Percentiles rank a stretch among this genome's conserved stretches.
phyloP scores from a whole-genome alignment of 2,329 filamentous ascomycete species.

The Fusarium sp. region DNA sequence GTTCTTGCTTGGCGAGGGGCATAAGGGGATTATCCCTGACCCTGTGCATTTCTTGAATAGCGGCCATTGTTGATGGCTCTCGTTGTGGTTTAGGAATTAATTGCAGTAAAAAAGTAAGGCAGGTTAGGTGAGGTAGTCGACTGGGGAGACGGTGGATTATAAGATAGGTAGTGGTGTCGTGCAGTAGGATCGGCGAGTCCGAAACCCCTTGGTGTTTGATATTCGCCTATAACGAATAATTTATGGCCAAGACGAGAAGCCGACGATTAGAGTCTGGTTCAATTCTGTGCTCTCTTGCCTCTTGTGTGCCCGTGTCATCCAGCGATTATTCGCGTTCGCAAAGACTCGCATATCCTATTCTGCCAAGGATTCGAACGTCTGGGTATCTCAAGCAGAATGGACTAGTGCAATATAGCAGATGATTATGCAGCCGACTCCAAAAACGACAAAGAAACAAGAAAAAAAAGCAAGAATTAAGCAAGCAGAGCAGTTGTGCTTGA shows the following conservation, averaged over 20 bases:
- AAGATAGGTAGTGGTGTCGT: conserved; percentile 5
- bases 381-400: conserved; percentile 6
- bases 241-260: neutral
- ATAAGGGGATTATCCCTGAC: conserved; percentile 43
- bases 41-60: conserved; percentile 5
- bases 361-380: conserved; percentile 8
- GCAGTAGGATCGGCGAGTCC: conserved; percentile 6
- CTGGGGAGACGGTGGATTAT: conserved; percentile 7
- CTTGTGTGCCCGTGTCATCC: conserved; percentile 1
- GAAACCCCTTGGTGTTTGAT: conserved; percentile 15
- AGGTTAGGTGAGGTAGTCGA: neutral
- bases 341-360: conserved; percentile 21
- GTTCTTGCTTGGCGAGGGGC: conserved; percentile 51
- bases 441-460: neutral
- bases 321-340: conserved; percentile 18
- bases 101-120: neutral
- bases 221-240: conserved; percentile 1
- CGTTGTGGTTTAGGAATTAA: neutral
- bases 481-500: neutral
- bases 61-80: conserved; percentile 23
- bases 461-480: neutral
- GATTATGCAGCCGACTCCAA: neutral
- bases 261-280: neutral
- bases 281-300: conserved; percentile 5
- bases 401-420: neutral